phyloP scores from a whole-genome alignment of 2,329 filamentous ascomycete species.

The Talaromyces sp. region DNA sequence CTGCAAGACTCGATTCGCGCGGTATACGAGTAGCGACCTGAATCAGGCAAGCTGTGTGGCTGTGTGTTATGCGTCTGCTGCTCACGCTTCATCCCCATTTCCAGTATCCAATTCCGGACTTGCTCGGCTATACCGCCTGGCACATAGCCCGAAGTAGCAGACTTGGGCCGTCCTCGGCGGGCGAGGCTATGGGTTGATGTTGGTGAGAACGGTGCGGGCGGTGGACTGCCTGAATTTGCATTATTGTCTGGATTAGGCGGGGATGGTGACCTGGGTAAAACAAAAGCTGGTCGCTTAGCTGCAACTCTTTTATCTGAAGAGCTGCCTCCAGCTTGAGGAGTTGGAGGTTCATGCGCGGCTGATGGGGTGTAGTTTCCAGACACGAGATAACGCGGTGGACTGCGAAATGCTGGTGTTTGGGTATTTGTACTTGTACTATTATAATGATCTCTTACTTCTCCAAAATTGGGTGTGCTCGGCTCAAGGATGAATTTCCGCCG shows the following conservation, averaged over 20 bases:
- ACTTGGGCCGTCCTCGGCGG: slow-evolving; percentile 21
- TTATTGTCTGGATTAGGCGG: slow-evolving; percentile 16
- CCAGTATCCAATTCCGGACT: slow-evolving; percentile 37
- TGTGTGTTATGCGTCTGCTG: neutral
- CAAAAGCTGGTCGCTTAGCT: slow-evolving; percentile 30
- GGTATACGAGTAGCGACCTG: neutral
- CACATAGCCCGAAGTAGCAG: slow-evolving; percentile 21
- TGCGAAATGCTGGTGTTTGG: slow-evolving; percentile 16
- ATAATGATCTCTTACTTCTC: slow-evolving; percentile 11
- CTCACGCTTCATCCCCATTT: slow-evolving; percentile 29
- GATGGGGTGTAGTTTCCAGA: slow-evolving; percentile 16
- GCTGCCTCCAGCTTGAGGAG: slow-evolving; percentile 6
- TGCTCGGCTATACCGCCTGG: slow-evolving; percentile 36
- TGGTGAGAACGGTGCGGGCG: slow-evolving; percentile 31
- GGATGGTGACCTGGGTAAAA: slow-evolving; percentile 33
- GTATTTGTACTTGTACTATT: neutral
- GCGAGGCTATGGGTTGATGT: slow-evolving; percentile 22
- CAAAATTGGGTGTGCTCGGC: slow-evolving; percentile 12
- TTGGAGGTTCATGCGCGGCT: slow-evolving; percentile 13
- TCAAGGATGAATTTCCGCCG: slow-evolving; percentile 7
- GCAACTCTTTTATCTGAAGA: slow-evolving; percentile 15
- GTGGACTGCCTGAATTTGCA: neutral
- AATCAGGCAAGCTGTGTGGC: neutral
- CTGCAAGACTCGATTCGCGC: slow-evolving; percentile 1
- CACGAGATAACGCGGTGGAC: slow-evolving; percentile 25